A percentile compares a stretch with the other conserved stretches of the same genome.
Evolutionary conservation across 176 grass and related monocot genomes (phyloP).

Genomic region (Aegilops tauschii): DNA sequence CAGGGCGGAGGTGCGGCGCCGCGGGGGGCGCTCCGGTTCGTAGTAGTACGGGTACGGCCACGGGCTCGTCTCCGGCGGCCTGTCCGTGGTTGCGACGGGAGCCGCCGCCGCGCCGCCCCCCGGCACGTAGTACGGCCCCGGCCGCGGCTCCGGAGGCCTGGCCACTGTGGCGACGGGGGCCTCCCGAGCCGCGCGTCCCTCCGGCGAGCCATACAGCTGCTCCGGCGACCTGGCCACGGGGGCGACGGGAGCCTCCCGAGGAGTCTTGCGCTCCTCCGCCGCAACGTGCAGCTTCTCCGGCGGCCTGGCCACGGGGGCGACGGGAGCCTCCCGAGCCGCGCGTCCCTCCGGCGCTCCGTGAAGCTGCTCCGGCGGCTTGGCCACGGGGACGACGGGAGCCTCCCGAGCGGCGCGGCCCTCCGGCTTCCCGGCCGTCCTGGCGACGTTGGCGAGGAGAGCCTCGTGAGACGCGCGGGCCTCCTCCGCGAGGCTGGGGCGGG

Average conservation of each 20-base stretch:
- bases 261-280: neutral
- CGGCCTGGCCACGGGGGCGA: neutral
- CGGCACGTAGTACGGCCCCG: neutral
- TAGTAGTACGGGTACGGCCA: neutral
- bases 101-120: neutral
- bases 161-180: neutral
- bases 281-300: neutral
- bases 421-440: neutral
- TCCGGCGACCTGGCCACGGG: neutral
- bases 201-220: neutral
- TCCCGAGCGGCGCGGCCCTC: neutral
- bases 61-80: neutral
- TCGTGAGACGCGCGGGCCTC: neutral
- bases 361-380: neutral
- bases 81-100: neutral
- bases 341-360: neutral
- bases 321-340: neutral
- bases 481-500: neutral
- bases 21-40: neutral
- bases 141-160: neutral
- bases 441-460: neutral
- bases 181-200: neutral
- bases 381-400: neutral
- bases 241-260: neutral
- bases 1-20: conserved; percentile 32